Evolutionary conservation across 2,329 filamentous ascomycete genomes (phyloP).

Genomic region (Exserohilum rostratum): DNA sequence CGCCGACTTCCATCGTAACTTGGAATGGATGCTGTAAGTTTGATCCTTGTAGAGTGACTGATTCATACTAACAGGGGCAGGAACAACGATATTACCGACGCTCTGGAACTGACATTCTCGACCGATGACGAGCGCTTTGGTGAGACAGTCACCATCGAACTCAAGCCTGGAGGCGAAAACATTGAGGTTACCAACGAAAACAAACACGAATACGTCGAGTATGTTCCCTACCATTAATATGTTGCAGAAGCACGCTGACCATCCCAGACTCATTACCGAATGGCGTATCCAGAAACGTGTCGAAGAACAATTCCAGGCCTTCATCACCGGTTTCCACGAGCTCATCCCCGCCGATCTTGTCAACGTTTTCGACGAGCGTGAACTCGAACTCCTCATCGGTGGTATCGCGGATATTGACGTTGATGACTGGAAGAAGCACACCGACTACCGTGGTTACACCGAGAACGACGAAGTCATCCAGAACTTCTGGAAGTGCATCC

Average conservation of each 20-base stretch:
- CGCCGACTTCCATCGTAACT: constrained; percentile 92
- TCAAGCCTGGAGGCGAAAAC: constrained; percentile 86
- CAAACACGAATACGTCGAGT: constrained; percentile 98
- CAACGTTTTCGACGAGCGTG: constrained; percentile 98
- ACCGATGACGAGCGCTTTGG: constrained; percentile 98
- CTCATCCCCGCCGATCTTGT: constrained; percentile 95
- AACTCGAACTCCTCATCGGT: constrained; percentile 93
- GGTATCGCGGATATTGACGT: constrained; percentile 99
- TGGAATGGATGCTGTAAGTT: constrained; percentile 87
- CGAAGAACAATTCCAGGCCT: constrained; percentile 96
- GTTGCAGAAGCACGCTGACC: constrained; percentile 21
- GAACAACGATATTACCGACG: constrained; percentile 95
- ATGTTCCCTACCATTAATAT: constrained; percentile 48
- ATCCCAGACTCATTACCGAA: constrained; percentile 81
- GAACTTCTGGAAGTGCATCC: constrained; percentile 98
- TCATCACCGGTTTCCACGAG: constrained; percentile 97
- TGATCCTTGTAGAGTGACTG: too few species aligned
- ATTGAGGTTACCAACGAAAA: constrained; percentile 98
- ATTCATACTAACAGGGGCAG: constrained; percentile 40
- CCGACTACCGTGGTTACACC: constrained; percentile 97
- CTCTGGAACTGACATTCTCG: constrained; percentile 93
- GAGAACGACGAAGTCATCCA: constrained; percentile 97
- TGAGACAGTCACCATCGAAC: constrained; percentile 89
- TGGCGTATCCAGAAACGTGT: constrained; percentile 99
- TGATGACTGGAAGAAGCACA: constrained; percentile 99